These are phyloP conservation scores for Aspergillus melleus DNA, from an alignment of 2,329 filamentous ascomycete genomes.

Conservation along the genomic window DNA sequence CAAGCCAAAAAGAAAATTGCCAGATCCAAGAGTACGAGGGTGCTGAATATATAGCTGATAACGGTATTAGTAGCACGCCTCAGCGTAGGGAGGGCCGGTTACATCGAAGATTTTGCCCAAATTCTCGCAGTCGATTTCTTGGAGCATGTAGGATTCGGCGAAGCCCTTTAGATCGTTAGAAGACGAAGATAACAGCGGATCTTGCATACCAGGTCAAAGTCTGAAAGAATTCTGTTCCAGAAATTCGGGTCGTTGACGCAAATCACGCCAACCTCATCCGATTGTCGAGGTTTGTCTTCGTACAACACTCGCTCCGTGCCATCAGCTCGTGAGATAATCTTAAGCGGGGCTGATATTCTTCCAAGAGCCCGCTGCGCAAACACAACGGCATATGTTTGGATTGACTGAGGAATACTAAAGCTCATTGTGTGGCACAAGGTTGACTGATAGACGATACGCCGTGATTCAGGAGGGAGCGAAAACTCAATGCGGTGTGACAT, in stretches of 20 bases:
- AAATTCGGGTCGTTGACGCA: not conserved
- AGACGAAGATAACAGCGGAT: not conserved
- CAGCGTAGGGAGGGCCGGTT: not conserved
- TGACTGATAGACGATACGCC: not conserved
- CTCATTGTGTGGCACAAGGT: not conserved
- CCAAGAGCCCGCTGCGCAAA: not conserved
- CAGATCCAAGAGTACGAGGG: conserved; percentile 42
- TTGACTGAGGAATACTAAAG: not conserved
- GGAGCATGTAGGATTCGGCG: conserved; percentile 71
- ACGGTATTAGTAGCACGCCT: not conserved
- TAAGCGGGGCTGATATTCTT: not conserved
- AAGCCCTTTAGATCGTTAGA: conserved; percentile 53
- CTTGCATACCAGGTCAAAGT: not conserved
- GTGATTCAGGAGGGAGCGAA: not conserved
- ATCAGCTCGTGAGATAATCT: not conserved
- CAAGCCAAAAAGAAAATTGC: conserved; percentile 9
- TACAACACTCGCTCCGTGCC: not conserved
- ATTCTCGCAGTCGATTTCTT: conserved; percentile 66
- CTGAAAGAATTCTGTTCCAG: not conserved
- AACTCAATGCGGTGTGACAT: no score
- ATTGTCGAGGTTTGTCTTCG: not conserved
- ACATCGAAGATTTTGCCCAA: conserved; percentile 69
- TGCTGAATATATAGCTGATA: conserved; percentile 69
- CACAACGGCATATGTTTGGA: not conserved
- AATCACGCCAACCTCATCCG: not conserved